Base-by-base conservation (phyloP, 169 alveolate species). In the Eimeria tenella region DNA sequence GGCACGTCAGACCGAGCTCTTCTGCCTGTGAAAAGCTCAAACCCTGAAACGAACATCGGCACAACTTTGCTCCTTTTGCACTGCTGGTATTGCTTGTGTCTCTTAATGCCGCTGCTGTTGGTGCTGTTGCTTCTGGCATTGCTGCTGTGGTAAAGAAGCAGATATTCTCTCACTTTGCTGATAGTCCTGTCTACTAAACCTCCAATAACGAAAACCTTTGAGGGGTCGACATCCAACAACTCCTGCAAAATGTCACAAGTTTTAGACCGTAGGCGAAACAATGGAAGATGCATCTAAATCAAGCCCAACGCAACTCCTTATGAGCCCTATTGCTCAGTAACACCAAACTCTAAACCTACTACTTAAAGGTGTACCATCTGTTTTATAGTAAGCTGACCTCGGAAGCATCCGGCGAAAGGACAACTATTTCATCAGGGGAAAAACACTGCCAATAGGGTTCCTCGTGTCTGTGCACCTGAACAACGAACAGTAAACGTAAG, bases 361-460 rank as follows among this genome's bases (percentile, higher is more conserved):
- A 31, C 42, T 31, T 31, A 2, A 31, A 31, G 42, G 42, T 31
- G 42, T 31, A 1, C 42, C 42, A 31, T 31, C 42, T 31, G 42
- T 31, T 31, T 31, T 31, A 2, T 31, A 31, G 42, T 31, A 31
- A 31, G 42, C 71, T 6, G 52, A 90, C 94, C 94, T 90, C 94
- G 7, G 71, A 91, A 7, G 95, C 95, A 53, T 93, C 95, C 21
- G 95, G 95, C 17, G 95, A 68, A 21, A 93, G 88, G 5, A 93
- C 93, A 13, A 93, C 73, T n/a, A 86, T 63, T 11, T 82, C 93
- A 13, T 68, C 77, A 6, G 71, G 94, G 11, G 77, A 19, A 25
- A 93, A 93, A 13, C 63, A 15, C 49, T 93, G 86, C 95, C 95
- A 93, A 79, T 83, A 93, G n/a, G 95, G 95, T 7, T 77, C 82